A percentile compares a stretch with the other conserved stretches of the same genome.
Evolutionary conservation across 139 green algal species (phyloP).

Genomic region (Desmodesmus armatus): DNA sequence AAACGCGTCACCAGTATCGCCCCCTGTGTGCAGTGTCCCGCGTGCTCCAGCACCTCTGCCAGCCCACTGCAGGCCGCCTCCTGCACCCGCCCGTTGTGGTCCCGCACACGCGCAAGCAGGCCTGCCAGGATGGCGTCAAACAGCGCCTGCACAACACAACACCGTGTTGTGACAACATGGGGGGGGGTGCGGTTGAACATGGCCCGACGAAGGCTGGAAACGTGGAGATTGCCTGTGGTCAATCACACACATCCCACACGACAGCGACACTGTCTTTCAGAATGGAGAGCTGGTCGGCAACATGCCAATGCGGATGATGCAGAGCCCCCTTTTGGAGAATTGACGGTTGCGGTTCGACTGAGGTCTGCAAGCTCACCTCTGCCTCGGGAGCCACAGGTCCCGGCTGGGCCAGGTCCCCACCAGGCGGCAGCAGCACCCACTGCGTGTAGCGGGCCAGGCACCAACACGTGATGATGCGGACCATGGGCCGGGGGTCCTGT

Average conservation of each 20-base stretch:
- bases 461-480: constrained; percentile 95
- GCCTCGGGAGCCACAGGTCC: too few species aligned
- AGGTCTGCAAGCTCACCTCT: not conserved
- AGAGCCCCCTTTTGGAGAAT: too few species aligned
- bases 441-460: constrained; percentile 86
- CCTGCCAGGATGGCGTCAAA: constrained; percentile 76
- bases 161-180: too few species aligned
- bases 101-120: constrained; percentile 76
- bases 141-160: constrained; percentile 42
- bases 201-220: too few species aligned
- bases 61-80: constrained; percentile 89
- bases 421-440: constrained; percentile 72
- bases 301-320: too few species aligned
- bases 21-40: constrained; percentile 22
- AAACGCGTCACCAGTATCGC: constrained; percentile 47
- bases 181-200: too few species aligned
- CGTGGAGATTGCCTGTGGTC: too few species aligned
- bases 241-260: too few species aligned
- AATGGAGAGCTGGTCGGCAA: too few species aligned
- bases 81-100: constrained; percentile 93
- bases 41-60: constrained; percentile 80
- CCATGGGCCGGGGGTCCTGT: constrained; percentile 82
- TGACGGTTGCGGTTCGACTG: too few species aligned
- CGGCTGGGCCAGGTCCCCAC: too few species aligned
- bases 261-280: too few species aligned